These are phyloP conservation scores for Ceratocystis cacaofunesta DNA, from an alignment of 2,329 filamentous ascomycete species.

Conservation along the genomic window DNA sequence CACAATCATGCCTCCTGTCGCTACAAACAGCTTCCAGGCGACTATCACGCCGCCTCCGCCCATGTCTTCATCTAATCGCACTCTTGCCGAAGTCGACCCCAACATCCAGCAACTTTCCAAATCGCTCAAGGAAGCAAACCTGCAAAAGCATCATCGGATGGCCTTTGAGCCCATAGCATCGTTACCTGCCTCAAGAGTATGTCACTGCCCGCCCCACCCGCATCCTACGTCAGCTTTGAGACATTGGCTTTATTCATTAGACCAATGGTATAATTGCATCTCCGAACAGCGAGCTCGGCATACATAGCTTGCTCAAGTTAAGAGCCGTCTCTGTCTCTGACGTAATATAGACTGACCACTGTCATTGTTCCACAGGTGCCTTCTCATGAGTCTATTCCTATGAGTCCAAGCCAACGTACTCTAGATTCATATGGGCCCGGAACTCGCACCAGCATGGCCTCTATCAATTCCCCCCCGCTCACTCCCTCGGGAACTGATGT, in stretches of 20 bases:
- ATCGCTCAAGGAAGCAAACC: constrained; percentile 14
- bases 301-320: background rate
- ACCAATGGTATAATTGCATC: background rate
- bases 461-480: constrained; percentile 75
- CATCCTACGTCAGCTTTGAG: background rate
- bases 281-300: background rate
- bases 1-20: background rate
- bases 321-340: background rate
- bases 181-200: constrained; percentile 66
- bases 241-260: background rate
- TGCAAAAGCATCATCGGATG: constrained; percentile 14
- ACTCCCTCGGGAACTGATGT: constrained; percentile 63
- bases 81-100: constrained; percentile 1
- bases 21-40: constrained; percentile 9
- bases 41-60: constrained; percentile 14
- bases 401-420: constrained; percentile 12
- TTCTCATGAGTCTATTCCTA: constrained; percentile 15
- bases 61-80: background rate
- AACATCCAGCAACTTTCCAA: constrained; percentile 14
- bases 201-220: constrained; percentile 25
- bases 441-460: constrained; percentile 35
- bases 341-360: background rate
- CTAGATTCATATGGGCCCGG: constrained; percentile 7
- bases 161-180: constrained; percentile 71
- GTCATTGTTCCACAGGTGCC: constrained; percentile 6